Percentiles rank a stretch among this genome's conserved stretches.
Conservation (phyloP, 345 rosid genomes). For the Carallia pectinifolia region DNA sequence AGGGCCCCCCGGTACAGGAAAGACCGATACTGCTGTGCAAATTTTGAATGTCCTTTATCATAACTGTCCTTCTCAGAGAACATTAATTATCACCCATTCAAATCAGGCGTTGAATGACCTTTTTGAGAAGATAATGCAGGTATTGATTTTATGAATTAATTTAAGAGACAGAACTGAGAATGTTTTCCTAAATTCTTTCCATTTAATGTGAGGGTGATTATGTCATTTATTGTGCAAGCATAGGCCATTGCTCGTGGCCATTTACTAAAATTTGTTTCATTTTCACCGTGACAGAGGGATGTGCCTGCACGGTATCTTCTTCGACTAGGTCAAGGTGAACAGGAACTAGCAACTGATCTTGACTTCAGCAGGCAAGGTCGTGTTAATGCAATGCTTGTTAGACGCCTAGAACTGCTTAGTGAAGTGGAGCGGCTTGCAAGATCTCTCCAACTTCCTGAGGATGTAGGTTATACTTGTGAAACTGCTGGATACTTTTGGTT, state of each 20-base stretch:
- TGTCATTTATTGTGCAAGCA: not conserved
- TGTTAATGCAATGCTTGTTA: constrained; percentile 97
- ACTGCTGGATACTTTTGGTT: constrained; percentile 99
- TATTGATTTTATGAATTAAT: constrained; percentile 24
- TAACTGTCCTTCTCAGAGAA: constrained; percentile 96
- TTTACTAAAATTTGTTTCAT: not conserved
- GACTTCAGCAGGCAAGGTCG: constrained; percentile 99
- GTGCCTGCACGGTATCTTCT: constrained; percentile 99
- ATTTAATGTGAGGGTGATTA: not conserved
- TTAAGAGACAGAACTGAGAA: not conserved
- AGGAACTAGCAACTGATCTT: constrained; percentile 96
- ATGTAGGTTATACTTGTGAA: constrained; percentile 98
- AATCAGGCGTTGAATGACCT: constrained; percentile 98
- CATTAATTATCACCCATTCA: constrained; percentile 94
- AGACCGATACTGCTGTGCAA: constrained; percentile 99
- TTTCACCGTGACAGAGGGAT: constrained; percentile 58
- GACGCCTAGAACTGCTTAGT: constrained; percentile 79
- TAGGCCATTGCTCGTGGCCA: not conserved
- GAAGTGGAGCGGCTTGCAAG: constrained; percentile 98
- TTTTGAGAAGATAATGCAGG: constrained; percentile 98
- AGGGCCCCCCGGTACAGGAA: constrained; percentile 99
- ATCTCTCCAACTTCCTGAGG: constrained; percentile 94
- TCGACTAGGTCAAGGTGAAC: constrained; percentile 99
- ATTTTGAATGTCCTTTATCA: constrained; percentile 93
- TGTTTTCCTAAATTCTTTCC: not conserved